Base-by-base conservation (phyloP, 2,329 filamentous ascomycete genomes). In the Ceratocystiopsis minuta region DNA sequence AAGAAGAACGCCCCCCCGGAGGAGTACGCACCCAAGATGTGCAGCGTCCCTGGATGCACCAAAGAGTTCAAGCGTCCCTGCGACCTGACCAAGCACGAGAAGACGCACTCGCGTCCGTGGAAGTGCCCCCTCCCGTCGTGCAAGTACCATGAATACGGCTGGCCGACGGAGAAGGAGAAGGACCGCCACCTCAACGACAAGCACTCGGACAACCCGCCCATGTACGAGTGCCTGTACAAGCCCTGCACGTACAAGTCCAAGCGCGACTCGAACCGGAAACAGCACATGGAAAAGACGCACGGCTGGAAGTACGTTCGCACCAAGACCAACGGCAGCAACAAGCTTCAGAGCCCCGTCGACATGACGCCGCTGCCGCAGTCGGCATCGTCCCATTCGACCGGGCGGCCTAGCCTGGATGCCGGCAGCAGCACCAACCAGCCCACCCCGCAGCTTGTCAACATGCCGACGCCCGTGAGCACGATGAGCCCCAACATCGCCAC, bases 201-300 rank as follows among this genome's bases (percentile, higher is more conserved):
- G 65, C 90, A 98, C 64, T 87, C 83, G 16, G 63, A 72, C 41
- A 69, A 77, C 32, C 87, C 90, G 5, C 68, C 76, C 36, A 77
- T 92, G 64, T 94, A 77, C 60, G 77, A 83, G 62, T 98, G 90
- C 62, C 63, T 76, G 38, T 96, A 72, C 61, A 70, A 76, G 52
- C 80, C 80, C 18, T 96, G 90, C 68, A 77, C 82, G 0, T 96
- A 96, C 65, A 81, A 85, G 55, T 94, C 87, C 12, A 96, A 96
- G 68, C 80, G 87, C 45, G 82, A 94, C 64, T 90, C 82, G 48
- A 96, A 96, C 60, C 92, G 85, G 72, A 95, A 95, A 59, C 88
- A 95, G 60, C 87, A 96, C 62, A 95, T 95, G 87, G 88, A 96
- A 65, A 95, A 95, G 61, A 80, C 84, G 1, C 87, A 96, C 54